A percentile compares a stretch with the other conserved stretches of the same genome.
Evolutionary conservation across 2,329 filamentous ascomycete genomes (phyloP).

Genomic region (Fusarium stilboides): DNA sequence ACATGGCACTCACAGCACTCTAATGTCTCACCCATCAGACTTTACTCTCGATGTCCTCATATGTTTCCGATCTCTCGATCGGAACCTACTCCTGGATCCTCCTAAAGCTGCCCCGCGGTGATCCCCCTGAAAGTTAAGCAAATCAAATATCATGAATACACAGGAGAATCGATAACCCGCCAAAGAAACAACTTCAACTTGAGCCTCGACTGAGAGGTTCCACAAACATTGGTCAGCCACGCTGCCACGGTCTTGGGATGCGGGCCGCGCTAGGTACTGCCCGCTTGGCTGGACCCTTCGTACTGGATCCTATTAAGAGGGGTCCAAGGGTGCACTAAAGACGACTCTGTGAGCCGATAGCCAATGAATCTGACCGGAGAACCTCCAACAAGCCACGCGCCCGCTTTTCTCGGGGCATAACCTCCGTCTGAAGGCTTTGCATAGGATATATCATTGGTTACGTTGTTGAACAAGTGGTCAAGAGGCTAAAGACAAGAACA

Average conservation of each 20-base stretch:
- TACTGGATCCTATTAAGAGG: conserved; percentile 25
- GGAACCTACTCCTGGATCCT: conserved; percentile 1
- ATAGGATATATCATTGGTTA: conserved; percentile 11
- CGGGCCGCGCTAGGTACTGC: conserved; percentile 27
- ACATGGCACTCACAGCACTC: neutral
- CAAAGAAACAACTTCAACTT: neutral
- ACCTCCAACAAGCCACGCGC: neutral
- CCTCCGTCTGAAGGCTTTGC: conserved; percentile 17
- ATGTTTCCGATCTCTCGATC: conserved; percentile 4
- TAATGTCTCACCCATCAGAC: neutral
- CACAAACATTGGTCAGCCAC: conserved; percentile 24
- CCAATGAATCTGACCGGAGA: conserved; percentile 14
- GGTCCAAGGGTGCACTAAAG: conserved; percentile 17
- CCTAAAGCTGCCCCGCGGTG: conserved; percentile 16
- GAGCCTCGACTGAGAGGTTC: conserved; percentile 22
- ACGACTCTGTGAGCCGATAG: neutral
- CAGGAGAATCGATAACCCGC: conserved; percentile 16
- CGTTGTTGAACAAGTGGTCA: neutral
- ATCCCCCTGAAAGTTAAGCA: conserved; percentile 35
- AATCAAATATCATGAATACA: conserved; percentile 21
- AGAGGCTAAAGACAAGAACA: conserved; percentile 25
- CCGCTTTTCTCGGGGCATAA: conserved; percentile 34
- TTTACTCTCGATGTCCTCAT: conserved; percentile 5
- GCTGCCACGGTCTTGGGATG: conserved; percentile 3
- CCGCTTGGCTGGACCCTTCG: conserved; percentile 35